Evolutionary conservation across 140 eudicot species (phyloP).

Genomic region (Cichorium intybus): DNA sequence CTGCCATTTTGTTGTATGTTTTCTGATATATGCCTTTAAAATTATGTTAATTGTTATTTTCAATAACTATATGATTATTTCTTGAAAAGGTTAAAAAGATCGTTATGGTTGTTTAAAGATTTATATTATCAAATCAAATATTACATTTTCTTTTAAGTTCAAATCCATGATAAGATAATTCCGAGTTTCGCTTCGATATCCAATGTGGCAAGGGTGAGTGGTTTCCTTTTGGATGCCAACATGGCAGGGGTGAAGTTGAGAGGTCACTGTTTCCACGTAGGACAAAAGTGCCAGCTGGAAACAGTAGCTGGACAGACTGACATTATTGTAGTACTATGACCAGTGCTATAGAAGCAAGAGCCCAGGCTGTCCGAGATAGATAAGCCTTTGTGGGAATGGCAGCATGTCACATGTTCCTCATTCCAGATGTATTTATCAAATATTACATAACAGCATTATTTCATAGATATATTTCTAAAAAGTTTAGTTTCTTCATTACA

Average conservation of each 20-base stretch:
- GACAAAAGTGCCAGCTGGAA: slow-evolving; percentile 32
- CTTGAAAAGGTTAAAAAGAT: too few relatives aligned
- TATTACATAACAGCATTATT: neutral
- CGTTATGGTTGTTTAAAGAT: too few relatives aligned
- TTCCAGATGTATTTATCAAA: neutral
- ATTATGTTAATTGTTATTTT: too few relatives aligned
- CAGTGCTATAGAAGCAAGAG: slow-evolving; percentile 1
- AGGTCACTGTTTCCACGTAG: slow-evolving; percentile 34
- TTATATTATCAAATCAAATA: too few relatives aligned
- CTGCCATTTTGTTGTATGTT: too few relatives aligned
- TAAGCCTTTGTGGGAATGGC: slow-evolving; percentile 6
- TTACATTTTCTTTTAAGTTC: too few relatives aligned
- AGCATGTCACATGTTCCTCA: slow-evolving; percentile 31
- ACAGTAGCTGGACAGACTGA: slow-evolving; percentile 19
- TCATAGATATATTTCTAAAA: neutral
- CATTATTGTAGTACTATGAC: slow-evolving; percentile 24
- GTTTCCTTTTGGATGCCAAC: slow-evolving; percentile 20
- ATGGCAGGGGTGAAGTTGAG: slow-evolving; percentile 25
- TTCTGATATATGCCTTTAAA: too few relatives aligned
- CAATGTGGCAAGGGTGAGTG: neutral
- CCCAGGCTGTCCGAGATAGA: slow-evolving; percentile 29
- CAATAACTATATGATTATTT: too few relatives aligned
- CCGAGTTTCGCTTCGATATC: neutral
- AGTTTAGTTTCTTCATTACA: neutral
- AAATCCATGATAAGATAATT: neutral